phyloP scores from a whole-genome alignment of 2,329 filamentous ascomycete genomes.

The Nemania diffusa region DNA sequence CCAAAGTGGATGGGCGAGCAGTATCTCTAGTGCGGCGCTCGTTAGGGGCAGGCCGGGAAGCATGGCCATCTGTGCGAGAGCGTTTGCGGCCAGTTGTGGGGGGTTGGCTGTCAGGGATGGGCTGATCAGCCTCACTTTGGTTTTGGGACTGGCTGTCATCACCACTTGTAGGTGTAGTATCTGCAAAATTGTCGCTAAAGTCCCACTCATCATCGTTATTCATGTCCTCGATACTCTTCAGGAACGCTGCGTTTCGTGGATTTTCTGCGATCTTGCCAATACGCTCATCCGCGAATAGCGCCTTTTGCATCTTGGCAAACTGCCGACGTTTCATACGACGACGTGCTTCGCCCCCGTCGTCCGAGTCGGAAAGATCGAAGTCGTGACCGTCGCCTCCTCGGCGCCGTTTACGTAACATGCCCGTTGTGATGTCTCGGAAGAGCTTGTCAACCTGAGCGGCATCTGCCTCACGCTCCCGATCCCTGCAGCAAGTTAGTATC shows the following conservation, averaged over 20 bases:
- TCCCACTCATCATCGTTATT: slow-evolving; percentile 81
- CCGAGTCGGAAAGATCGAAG: slow-evolving; percentile 88
- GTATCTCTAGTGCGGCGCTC: slow-evolving; percentile 69
- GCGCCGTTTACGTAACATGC: slow-evolving; percentile 81
- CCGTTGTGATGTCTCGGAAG: slow-evolving; percentile 91
- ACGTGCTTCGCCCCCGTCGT: slow-evolving; percentile 83
- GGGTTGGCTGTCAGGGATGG: slow-evolving; percentile 65
- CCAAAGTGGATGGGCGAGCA: slow-evolving; percentile 77
- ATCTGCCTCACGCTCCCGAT: slow-evolving; percentile 81
- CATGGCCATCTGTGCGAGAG: slow-evolving; percentile 44
- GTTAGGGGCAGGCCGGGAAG: slow-evolving; percentile 65
- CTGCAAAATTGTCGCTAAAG: slow-evolving; percentile 69
- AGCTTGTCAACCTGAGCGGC: slow-evolving; percentile 91
- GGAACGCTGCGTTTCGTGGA: slow-evolving; percentile 88
- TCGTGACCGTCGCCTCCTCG: slow-evolving; percentile 70
- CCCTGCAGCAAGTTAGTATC: slow-evolving; percentile 58
- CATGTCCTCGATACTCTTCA: slow-evolving; percentile 87
- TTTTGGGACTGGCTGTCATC: slow-evolving; percentile 54
- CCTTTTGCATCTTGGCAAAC: slow-evolving; percentile 91
- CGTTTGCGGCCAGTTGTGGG: slow-evolving; percentile 52
- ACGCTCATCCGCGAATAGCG: slow-evolving; percentile 86
- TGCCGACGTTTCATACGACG: slow-evolving; percentile 85
- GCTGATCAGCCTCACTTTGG: slow-evolving; percentile 48
- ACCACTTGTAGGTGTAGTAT: slow-evolving; percentile 53
- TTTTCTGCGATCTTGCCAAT: slow-evolving; percentile 91